These are phyloP conservation scores for Nannochloris sp. DNA, from an alignment of 139 green algal species.

Conservation along the genomic window DNA sequence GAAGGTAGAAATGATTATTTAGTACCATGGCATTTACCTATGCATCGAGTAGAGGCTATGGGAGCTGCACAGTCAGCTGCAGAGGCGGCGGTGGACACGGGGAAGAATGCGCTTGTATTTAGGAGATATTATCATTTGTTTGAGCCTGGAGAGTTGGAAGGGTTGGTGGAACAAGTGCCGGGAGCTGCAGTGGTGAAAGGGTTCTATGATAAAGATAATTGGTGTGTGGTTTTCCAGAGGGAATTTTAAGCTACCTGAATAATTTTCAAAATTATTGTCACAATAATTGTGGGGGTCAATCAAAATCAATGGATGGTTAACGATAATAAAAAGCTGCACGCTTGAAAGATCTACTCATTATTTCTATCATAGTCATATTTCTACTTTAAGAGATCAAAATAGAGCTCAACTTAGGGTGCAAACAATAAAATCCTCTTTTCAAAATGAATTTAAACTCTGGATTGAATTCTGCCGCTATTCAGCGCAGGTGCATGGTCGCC, in stretches of 20 bases:
- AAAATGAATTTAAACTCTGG: no score
- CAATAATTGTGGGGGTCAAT: neutral
- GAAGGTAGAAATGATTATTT: conserved; percentile 72
- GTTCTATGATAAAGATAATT: conserved; percentile 88
- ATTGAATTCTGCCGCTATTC: no score
- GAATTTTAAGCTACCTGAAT: neutral
- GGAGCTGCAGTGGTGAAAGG: conserved; percentile 32
- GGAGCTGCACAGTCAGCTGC: conserved; percentile 1
- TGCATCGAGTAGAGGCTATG: conserved; percentile 65
- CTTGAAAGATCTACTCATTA: conserved; percentile 1
- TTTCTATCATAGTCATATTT: neutral
- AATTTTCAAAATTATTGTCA: conserved; percentile 5
- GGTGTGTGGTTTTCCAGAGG: conserved; percentile 62
- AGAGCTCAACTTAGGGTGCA: neutral
- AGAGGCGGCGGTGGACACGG: conserved; percentile 38
- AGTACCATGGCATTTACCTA: conserved; percentile 94
- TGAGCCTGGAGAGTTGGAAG: conserved; percentile 65
- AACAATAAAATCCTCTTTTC: neutral
- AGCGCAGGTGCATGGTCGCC: no score
- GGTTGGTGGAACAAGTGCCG: conserved; percentile 42
- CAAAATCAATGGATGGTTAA: neutral
- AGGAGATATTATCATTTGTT: conserved; percentile 98
- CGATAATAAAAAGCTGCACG: neutral
- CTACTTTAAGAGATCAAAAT: neutral
- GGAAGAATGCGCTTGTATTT: conserved; percentile 79